A percentile compares a stretch with the other conserved stretches of the same genome.
phyloP scores from a whole-genome alignment of 768 basidiomycete species.

The Suillus placidus region DNA sequence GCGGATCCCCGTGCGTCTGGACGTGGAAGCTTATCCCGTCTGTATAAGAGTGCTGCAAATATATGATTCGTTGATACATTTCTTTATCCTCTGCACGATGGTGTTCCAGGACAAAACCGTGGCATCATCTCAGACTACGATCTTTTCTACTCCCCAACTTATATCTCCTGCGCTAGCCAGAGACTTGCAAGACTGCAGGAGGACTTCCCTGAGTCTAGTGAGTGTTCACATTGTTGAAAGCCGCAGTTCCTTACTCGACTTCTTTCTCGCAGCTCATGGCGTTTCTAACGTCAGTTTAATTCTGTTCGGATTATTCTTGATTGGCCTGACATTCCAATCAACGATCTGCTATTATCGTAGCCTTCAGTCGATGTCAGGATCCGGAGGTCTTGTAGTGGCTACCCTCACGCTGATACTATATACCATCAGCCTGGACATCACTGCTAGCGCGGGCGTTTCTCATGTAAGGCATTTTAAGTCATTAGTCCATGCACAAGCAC shows the following conservation, averaged over 20 bases:
- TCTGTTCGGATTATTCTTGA: neutral
- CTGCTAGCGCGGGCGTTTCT: constrained; percentile 19
- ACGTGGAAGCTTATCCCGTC: neutral
- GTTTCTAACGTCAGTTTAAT: constrained; percentile 28
- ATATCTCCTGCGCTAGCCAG: constrained; percentile 19
- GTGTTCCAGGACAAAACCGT: neutral
- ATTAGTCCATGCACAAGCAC: too few species aligned
- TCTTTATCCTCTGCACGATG: neutral
- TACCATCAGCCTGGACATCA: constrained; percentile 32
- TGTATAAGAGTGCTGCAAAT: neutral
- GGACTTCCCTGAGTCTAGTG: constrained; percentile 25
- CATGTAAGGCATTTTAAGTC: constrained; percentile 16
- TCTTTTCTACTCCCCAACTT: neutral
- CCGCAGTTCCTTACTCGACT: neutral
- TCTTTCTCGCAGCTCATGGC: constrained; percentile 24
- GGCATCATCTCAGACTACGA: neutral
- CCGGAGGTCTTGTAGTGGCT: constrained; percentile 17
- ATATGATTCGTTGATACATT: too few species aligned
- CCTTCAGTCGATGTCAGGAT: constrained; percentile 26
- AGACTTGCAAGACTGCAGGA: constrained; percentile 28
- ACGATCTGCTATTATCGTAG: constrained; percentile 14
- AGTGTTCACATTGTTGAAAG: neutral
- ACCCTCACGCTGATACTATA: constrained; percentile 33
- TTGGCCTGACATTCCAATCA: neutral
- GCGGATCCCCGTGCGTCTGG: neutral